Evolutionary conservation across 2,329 filamentous ascomycete species (phyloP).

Genomic region (Aspergillus intermedius): DNA sequence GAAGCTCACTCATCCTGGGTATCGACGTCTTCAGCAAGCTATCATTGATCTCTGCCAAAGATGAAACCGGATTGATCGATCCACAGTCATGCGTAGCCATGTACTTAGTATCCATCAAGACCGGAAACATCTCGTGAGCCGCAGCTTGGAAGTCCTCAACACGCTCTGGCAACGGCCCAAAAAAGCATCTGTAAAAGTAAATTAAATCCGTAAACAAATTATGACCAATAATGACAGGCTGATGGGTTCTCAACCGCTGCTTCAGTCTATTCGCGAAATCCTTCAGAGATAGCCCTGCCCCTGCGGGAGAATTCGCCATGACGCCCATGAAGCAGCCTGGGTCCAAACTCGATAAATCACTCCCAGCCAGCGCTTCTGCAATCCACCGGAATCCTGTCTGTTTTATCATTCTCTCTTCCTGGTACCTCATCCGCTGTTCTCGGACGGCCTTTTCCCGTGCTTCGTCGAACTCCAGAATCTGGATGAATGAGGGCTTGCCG

Average conservation of each 20-base stretch:
- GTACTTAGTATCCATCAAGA: conserved; percentile 58
- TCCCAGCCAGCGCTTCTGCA: conserved; percentile 40
- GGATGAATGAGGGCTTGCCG: conserved; percentile 33
- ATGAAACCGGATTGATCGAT: conserved; percentile 43
- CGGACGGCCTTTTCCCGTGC: conserved; percentile 27
- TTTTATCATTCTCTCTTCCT: conserved; percentile 24
- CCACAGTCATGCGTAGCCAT: conserved; percentile 52
- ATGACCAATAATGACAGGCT: conserved; percentile 53
- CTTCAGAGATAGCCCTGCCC: conserved; percentile 15
- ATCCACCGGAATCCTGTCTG: conserved; percentile 43
- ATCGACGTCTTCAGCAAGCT: conserved; percentile 16
- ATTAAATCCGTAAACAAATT: conserved; percentile 58
- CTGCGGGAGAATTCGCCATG: conserved; percentile 11
- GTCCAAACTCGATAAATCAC: conserved; percentile 33
- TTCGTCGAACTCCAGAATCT: conserved; percentile 34
- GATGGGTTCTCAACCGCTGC: conserved; percentile 38
- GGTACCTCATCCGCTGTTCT: conserved; percentile 20
- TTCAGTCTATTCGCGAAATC: conserved; percentile 29
- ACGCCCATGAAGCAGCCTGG: conserved; percentile 25
- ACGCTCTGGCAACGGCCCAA: conserved; percentile 51
- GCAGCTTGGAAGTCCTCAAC: conserved; percentile 48
- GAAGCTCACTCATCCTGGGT: conserved; percentile 26
- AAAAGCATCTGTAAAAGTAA: conserved; percentile 56
- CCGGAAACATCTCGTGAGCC: conserved; percentile 50
- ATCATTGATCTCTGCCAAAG: conserved; percentile 24